Evolutionary conservation across 78 protist species (phyloP).

Genomic region (Planoprotostelium fungivorum): DNA sequence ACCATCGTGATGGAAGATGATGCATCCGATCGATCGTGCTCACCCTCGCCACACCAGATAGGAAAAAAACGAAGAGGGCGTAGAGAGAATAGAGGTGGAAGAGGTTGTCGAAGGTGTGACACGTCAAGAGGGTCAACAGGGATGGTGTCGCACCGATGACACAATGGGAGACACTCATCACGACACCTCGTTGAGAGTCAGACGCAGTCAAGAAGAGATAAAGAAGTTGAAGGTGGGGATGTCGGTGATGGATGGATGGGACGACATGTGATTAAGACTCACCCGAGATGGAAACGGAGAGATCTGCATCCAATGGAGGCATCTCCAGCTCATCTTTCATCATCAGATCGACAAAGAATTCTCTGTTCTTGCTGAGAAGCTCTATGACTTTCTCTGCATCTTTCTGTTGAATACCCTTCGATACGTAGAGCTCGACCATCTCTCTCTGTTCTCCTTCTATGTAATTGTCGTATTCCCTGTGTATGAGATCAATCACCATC

Average conservation of each 20-base stretch:
- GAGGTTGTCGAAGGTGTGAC: neutral
- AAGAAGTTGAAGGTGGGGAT: too few species aligned
- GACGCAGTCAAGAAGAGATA: too few species aligned
- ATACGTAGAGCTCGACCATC: constrained; percentile 48
- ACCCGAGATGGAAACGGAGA: neutral
- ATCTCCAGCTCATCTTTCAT: constrained; percentile 49
- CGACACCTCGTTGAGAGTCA: neutral
- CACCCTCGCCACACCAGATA: neutral
- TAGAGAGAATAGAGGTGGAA: neutral
- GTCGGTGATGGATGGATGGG: too few species aligned
- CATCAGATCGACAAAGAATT: constrained; percentile 47
- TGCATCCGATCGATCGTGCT: too few species aligned
- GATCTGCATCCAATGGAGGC: constrained; percentile 22
- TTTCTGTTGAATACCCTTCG: constrained; percentile 25
- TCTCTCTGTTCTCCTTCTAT: constrained; percentile 52
- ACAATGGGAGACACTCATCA: neutral
- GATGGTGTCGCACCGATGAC: neutral
- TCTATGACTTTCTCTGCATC: constrained; percentile 37
- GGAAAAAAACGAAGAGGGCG: neutral
- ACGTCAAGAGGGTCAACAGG: neutral
- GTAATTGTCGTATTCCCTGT: constrained; percentile 58
- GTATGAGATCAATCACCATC: neutral
- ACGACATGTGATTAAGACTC: neutral
- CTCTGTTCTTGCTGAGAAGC: constrained; percentile 27
- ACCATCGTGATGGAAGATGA: too few species aligned